Evolutionary conservation across 306 rosid genomes (phyloP), one percentile per base, ranked within the genome.

Genomic region (Rosa rugosa): DNA sequence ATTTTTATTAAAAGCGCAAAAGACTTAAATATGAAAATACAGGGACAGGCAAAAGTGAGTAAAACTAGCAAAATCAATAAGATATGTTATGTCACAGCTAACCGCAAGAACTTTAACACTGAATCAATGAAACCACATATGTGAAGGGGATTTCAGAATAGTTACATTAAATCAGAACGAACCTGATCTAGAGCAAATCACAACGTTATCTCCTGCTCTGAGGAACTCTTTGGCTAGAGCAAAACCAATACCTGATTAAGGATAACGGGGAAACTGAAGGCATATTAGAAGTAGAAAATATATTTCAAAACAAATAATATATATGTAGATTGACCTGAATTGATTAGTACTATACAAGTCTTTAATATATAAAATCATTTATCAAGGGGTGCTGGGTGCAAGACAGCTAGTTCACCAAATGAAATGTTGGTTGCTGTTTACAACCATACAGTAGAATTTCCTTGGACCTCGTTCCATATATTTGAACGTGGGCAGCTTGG

Each of bases 121-220:
- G 68, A 66, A 77, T 69, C 68, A 66, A 79, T 67, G 72, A 64
- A 68, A 75, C 17, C 36, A 31, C 72, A 45, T 60, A 73, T 27
- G 27, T 16, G 10, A 73, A 49, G 81, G 34, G 77, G 42, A 78
- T 11, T 69, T 76, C 42, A 76, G 79, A 72, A 3, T 31, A 31
- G 36, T 49, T n/a, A 41, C 9, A 75, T 62, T 69, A 57, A 66
- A 64, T 41, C 71, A 40, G 67, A 36, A 67, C 75, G 5, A 56
- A 94, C 97, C 82, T 76, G 98, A 87, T 95, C 97, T 86, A 72
- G 98, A 92, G 88, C 92, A 95, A 68, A 92, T 85, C 46, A 92
- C 23, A 40, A 92, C 90, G 9, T 85, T 91, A 84, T 94, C 99
- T 70, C 99, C 97, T 4, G 97, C 90, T 91, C 84, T 91, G 56